phyloP scores from a whole-genome alignment of 306 rosid genomes.

The Rosa rugosa region DNA sequence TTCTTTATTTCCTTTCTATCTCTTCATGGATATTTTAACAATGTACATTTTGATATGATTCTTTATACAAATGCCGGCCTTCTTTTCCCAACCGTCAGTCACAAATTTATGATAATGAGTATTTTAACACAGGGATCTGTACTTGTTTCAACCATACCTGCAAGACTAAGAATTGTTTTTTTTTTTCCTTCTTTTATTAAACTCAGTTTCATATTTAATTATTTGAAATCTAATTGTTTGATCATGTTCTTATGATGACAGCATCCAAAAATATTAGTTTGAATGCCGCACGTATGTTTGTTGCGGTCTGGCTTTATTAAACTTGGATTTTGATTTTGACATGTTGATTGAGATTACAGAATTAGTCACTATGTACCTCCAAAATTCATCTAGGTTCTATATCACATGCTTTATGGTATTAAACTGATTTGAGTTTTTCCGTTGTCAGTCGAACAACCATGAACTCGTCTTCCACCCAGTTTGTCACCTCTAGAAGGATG shows the following conservation, averaged over 20 bases:
- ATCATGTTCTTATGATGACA: not conserved
- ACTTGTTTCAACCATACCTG: not conserved
- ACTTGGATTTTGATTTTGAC: not conserved
- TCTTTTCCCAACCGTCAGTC: not conserved
- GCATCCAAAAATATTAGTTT: not conserved
- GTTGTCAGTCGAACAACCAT: conserved; percentile 47
- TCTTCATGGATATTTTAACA: not conserved
- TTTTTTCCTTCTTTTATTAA: not conserved
- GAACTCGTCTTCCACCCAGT: conserved; percentile 67
- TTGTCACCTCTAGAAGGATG: conserved; percentile 67
- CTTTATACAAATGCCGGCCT: not conserved
- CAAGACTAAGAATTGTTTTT: not conserved
- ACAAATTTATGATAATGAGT: not conserved
- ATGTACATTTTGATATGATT: not conserved
- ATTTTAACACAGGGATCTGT: not conserved
- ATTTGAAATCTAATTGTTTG: not conserved
- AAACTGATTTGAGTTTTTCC: conserved; percentile 28
- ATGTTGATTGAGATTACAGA: not conserved
- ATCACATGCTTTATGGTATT: conserved; percentile 2
- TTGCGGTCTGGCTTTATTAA: not conserved
- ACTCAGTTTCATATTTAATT: not conserved
- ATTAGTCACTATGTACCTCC: not conserved
- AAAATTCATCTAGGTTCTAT: not conserved
- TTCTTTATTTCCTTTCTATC: not conserved
- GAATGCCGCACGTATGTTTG: not conserved